These are phyloP conservation scores for Picochlorum sp. DNA, from an alignment of 139 green algal genomes.

Conservation along the genomic window DNA sequence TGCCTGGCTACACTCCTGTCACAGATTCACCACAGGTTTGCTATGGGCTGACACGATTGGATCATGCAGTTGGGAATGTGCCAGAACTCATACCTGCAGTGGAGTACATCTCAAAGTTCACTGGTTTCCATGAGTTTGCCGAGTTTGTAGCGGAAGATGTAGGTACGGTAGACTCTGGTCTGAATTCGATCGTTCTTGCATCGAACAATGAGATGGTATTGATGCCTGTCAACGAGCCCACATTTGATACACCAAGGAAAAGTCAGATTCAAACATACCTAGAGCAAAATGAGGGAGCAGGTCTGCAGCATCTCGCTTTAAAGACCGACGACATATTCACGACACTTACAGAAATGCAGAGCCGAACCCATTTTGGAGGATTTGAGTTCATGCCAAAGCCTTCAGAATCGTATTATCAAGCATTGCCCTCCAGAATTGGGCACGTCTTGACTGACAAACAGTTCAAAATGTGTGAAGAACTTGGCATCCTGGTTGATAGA, in stretches of 20 bases:
- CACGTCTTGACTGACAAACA: constrained; percentile 54
- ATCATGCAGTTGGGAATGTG: constrained; percentile 96
- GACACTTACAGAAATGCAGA: constrained; percentile 68
- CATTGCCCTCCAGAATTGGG: constrained; percentile 47
- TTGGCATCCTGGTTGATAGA: constrained; percentile 90
- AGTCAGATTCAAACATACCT: constrained; percentile 86
- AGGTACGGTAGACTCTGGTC: constrained; percentile 81
- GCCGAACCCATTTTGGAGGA: constrained; percentile 43
- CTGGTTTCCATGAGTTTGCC: constrained; percentile 94
- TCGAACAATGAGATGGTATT: constrained; percentile 93
- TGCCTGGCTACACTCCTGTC: constrained; percentile 63
- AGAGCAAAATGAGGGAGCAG: constrained; percentile 94
- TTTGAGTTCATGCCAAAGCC: constrained; percentile 85
- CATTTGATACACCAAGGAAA: constrained; percentile 72
- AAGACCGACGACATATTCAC: constrained; percentile 90
- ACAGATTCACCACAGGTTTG: constrained; percentile 16
- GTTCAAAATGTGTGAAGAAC: constrained; percentile 63
- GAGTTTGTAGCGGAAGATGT: constrained; percentile 96
- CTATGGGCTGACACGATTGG: constrained; percentile 76
- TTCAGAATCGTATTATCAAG: constrained; percentile 73
- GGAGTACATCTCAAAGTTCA: constrained; percentile 62
- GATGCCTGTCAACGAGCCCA: constrained; percentile 94
- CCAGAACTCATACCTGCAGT: constrained; percentile 56
- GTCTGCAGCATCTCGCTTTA: constrained; percentile 95
- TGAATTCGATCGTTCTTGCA: constrained; percentile 87